Percentiles rank a stretch among this genome's conserved stretches.
These are phyloP conservation scores for Podospora anserina DNA, from an alignment of 495 filamentous ascomycete species.

Conservation along the genomic window DNA sequence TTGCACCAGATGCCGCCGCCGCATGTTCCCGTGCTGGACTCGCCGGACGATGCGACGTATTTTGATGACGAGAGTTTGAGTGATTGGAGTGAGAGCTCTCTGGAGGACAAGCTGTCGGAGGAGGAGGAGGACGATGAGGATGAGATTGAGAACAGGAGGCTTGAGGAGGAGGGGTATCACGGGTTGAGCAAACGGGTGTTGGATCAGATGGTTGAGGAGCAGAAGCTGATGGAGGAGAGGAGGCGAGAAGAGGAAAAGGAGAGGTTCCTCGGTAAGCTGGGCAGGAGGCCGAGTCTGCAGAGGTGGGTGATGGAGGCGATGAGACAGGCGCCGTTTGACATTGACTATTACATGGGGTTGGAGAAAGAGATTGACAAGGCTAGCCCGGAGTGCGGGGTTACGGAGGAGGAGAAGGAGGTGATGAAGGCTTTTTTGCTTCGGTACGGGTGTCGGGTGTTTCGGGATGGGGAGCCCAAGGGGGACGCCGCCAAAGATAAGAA, in stretches of 20 bases:
- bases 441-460: slow-evolving; percentile 17
- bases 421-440: slow-evolving; percentile 36
- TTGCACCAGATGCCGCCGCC: slow-evolving; percentile 68
- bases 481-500: slow-evolving; percentile 40
- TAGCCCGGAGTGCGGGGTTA: slow-evolving; percentile 16
- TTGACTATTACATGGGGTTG: slow-evolving; percentile 37
- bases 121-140: slow-evolving; percentile 19
- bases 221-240: slow-evolving; percentile 6
- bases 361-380: slow-evolving; percentile 45
- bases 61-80: slow-evolving; percentile 78
- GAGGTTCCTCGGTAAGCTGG: slow-evolving; percentile 34
- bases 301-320: slow-evolving; percentile 41
- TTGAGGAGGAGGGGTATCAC: neutral
- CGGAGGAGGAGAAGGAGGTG: slow-evolving; percentile 29
- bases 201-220: neutral
- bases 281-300: slow-evolving; percentile 33
- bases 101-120: slow-evolving; percentile 31
- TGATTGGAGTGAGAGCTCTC: slow-evolving; percentile 45
- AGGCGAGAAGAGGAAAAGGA: slow-evolving; percentile 25
- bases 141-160: neutral
- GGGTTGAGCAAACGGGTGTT: neutral
- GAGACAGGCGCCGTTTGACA: slow-evolving; percentile 28
- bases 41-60: slow-evolving; percentile 80
- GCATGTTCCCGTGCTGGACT: slow-evolving; percentile 66
- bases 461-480: neutral